Conservation (phyloP, 2,329 filamentous ascomycete species). For the Calonectria pseudoturangicola region DNA sequence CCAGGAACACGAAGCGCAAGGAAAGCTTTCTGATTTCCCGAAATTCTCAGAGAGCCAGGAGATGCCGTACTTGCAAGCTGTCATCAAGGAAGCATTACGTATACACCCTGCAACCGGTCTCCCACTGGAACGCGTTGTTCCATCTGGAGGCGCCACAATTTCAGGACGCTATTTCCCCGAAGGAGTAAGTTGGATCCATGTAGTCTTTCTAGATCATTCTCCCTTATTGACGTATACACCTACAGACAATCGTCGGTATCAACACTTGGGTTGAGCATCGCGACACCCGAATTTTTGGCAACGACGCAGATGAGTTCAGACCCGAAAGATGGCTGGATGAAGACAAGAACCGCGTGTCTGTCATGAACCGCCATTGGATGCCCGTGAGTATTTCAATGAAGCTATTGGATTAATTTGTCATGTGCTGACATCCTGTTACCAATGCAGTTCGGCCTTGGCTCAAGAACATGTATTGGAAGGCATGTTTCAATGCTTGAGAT, state of each 20-base stretch:
- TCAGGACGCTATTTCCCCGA: slow-evolving; percentile 45
- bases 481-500: slow-evolving; percentile 54
- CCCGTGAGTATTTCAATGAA: slow-evolving; percentile 35
- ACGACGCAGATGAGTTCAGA: slow-evolving; percentile 44
- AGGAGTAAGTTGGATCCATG: slow-evolving; percentile 37
- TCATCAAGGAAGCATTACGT: slow-evolving; percentile 49
- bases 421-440: background rate
- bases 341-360: slow-evolving; percentile 21
- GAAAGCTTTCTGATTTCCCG: slow-evolving; percentile 28
- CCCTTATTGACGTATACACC: background rate
- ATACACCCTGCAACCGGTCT: slow-evolving; percentile 49
- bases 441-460: slow-evolving; percentile 50
- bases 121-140: slow-evolving; percentile 46
- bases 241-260: slow-evolving; percentile 47
- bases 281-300: slow-evolving; percentile 43
- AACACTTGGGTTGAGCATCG: slow-evolving; percentile 52
- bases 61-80: slow-evolving; percentile 47
- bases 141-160: slow-evolving; percentile 44
- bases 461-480: slow-evolving; percentile 49
- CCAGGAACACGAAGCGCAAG: background rate
- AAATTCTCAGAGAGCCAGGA: slow-evolving; percentile 49
- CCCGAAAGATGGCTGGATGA: slow-evolving; percentile 46
- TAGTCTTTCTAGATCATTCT: background rate
- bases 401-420: accelerated
- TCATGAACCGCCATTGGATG: slow-evolving; percentile 52